These are phyloP conservation scores for Spatholobus suberectus DNA, from an alignment of 306 rosid genomes.

Conservation along the genomic window DNA sequence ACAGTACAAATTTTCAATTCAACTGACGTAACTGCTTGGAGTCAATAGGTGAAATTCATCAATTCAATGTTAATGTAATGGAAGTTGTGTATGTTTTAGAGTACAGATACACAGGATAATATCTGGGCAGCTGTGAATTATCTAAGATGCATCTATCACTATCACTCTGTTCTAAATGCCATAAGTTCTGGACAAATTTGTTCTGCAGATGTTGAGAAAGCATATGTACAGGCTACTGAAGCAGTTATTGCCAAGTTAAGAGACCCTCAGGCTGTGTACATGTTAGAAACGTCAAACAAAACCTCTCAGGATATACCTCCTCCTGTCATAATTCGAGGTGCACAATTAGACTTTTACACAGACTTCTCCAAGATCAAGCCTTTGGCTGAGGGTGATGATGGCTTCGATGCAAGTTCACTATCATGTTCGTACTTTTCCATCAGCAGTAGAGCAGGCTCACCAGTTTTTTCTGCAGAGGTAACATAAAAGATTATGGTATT, in stretches of 20 bases:
- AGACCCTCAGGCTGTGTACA: slow-evolving; percentile 65
- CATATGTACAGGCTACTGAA: slow-evolving; percentile 55
- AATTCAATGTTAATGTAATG: background rate
- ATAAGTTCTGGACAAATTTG: slow-evolving; percentile 30
- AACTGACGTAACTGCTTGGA: slow-evolving; percentile 1
- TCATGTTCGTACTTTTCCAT: slow-evolving; percentile 68
- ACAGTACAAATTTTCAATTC: background rate
- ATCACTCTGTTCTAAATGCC: slow-evolving; percentile 11
- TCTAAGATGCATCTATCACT: slow-evolving; percentile 20
- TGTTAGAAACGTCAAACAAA: slow-evolving; percentile 56
- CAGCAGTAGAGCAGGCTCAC: slow-evolving; percentile 44
- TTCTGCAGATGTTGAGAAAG: slow-evolving; percentile 68
- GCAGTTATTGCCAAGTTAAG: slow-evolving; percentile 70
- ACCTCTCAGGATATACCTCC: slow-evolving; percentile 54
- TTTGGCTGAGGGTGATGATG: slow-evolving; percentile 47
- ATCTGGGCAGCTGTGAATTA: background rate
- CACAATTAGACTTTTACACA: slow-evolving; percentile 62
- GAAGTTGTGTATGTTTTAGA: background rate
- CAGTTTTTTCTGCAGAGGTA: slow-evolving; percentile 67
- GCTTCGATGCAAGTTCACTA: slow-evolving; percentile 47
- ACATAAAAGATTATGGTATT: slow-evolving; percentile 35
- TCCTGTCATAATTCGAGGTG: slow-evolving; percentile 69
- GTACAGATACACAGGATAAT: background rate
- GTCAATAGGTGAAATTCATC: background rate
- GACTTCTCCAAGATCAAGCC: slow-evolving; percentile 55